A percentile compares a stretch with the other conserved stretches of the same genome.
Evolutionary conservation across 73 alveolate genomes (phyloP).

Genomic region (Halteria grandinella): DNA sequence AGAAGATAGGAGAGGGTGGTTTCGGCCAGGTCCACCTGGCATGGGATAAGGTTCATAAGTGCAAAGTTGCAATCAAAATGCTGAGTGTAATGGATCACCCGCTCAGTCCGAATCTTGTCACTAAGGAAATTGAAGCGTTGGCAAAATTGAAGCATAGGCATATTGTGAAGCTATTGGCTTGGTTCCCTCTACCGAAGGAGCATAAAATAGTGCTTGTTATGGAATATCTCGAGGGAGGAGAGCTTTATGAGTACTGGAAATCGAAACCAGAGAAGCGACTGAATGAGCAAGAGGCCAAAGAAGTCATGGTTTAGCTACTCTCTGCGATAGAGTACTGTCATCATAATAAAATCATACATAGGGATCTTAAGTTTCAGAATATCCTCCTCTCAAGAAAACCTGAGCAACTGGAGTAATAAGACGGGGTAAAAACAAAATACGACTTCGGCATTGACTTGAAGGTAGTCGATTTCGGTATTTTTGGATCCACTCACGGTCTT

Average conservation of each 20-base stretch:
- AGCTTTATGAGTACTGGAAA: constrained; percentile 26
- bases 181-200: constrained; percentile 39
- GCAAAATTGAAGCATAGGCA: constrained; percentile 37
- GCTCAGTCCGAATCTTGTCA: not conserved
- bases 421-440: not conserved
- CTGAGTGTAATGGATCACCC: constrained; percentile 22
- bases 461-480: constrained; percentile 76
- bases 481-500: constrained; percentile 61
- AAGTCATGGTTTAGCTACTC: constrained; percentile 24
- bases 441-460: constrained; percentile 19
- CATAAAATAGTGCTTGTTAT: constrained; percentile 40
- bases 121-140: constrained; percentile 48
- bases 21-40: constrained; percentile 53
- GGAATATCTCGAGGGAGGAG: constrained; percentile 67
- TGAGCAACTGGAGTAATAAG: too few relatives aligned
- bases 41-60: constrained; percentile 1
- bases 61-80: constrained; percentile 52
- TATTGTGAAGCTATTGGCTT: constrained; percentile 21
- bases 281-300: constrained; percentile 51
- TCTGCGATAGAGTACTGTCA: constrained; percentile 58
- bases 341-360: constrained; percentile 50
- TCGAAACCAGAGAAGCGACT: not conserved
- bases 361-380: constrained; percentile 62
- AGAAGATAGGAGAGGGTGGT: constrained; percentile 56
- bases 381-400: constrained; percentile 21